These are phyloP conservation scores for Jamesozyma jinghongensis DNA, from an alignment of 805 yeast species.

Conservation along the genomic window DNA sequence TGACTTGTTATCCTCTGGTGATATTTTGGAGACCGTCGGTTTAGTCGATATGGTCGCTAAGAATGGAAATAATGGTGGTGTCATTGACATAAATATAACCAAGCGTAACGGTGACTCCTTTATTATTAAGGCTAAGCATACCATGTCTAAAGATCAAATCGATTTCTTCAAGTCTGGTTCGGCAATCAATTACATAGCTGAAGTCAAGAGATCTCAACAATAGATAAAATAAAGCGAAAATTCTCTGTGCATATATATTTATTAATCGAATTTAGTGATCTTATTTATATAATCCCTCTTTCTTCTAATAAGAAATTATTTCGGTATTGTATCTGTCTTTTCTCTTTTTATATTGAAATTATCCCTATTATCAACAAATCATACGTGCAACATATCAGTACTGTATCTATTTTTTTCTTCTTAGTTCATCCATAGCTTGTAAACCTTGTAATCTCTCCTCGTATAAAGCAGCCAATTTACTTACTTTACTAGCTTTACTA, in stretches of 20 bases:
- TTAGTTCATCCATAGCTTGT: slow-evolving; percentile 30
- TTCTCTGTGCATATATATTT: background rate
- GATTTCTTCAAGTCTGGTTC: slow-evolving; percentile 96
- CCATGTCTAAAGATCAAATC: slow-evolving; percentile 94
- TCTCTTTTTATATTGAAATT: no score
- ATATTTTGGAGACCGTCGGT: slow-evolving; percentile 64
- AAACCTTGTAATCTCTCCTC: slow-evolving; percentile 46
- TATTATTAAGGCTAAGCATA: slow-evolving; percentile 74
- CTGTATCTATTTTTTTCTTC: slow-evolving; percentile 8
- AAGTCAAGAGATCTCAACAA: slow-evolving; percentile 32
- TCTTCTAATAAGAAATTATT: no score
- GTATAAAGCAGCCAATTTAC: slow-evolving; percentile 51
- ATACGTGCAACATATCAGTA: no score
- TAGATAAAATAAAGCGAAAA: background rate
- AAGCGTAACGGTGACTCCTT: slow-evolving; percentile 64
- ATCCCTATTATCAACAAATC: no score
- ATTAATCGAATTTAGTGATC: no score
- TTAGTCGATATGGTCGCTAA: slow-evolving; percentile 68
- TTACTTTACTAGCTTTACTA: slow-evolving; percentile 53
- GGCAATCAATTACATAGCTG: slow-evolving; percentile 87
- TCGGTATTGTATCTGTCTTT: no score
- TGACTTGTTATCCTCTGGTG: slow-evolving; percentile 71
- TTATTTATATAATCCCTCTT: no score
- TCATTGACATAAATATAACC: slow-evolving; percentile 59
- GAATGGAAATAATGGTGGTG: slow-evolving; percentile 84